phyloP scores from a whole-genome alignment of 805 yeast genomes.

The Saccharomycopsis sp. region DNA sequence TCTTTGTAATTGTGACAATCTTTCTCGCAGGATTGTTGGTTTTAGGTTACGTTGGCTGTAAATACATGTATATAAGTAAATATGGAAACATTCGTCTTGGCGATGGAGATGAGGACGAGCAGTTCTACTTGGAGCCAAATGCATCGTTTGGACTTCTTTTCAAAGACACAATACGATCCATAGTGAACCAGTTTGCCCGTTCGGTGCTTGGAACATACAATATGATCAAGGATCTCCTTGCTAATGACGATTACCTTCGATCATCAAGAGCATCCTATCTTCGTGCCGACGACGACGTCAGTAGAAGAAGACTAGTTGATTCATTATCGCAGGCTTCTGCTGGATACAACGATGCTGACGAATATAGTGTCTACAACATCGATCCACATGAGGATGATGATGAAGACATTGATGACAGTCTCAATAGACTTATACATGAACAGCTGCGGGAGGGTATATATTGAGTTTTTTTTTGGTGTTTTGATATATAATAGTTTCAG shows the following conservation, averaged over 20 bases:
- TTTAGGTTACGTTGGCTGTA: slow-evolving; percentile 55
- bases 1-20: slow-evolving; percentile 46
- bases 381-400: neutral
- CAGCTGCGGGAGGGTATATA: neutral
- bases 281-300: neutral
- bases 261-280: neutral
- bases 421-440: neutral
- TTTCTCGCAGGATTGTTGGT: slow-evolving; percentile 41
- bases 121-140: neutral
- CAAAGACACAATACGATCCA: slow-evolving; percentile 1
- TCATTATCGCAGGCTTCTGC: neutral
- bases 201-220: neutral
- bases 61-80: slow-evolving; percentile 65
- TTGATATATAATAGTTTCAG: too few species aligned
- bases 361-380: neutral
- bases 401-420: neutral
- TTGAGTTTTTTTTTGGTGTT: neutral
- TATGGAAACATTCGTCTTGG: slow-evolving; percentile 84
- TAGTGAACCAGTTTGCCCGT: neutral
- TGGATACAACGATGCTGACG: neutral
- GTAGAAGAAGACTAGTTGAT: neutral
- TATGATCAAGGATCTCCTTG: neutral
- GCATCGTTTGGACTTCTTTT: neutral
- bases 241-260: neutral
- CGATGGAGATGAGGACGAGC: slow-evolving; percentile 44